Evolutionary conservation across 306 rosid species (phyloP), one percentile per base, ranked within the genome.

Genomic region (Vicia villosa): DNA sequence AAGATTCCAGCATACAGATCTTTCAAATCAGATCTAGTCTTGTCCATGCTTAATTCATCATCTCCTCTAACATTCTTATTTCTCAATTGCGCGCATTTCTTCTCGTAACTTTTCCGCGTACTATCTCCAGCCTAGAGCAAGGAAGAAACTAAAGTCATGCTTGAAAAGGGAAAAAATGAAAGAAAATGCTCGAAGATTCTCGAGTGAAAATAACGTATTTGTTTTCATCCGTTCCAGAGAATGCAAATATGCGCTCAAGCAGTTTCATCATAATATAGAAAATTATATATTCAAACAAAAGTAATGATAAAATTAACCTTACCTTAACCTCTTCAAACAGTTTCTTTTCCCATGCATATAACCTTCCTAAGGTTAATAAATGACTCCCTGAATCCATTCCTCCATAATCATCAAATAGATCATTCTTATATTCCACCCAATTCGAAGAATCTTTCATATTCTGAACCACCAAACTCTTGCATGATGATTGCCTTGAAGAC

Each of bases 291-390:
- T 65, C 11, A 65, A 52, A 56, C 5, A 63, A 52, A 19, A 57
- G 26, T 43, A 52, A n/a, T 42, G 46, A 45, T 5, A 7, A 54
- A n/a, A 46, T n/a, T 36, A 11, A 30, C 74, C 68, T 74, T 74
- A 91, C 99, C 99, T 88, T 94, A 63, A 94, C 97, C 84, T 91
- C 95, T 74, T 94, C 96, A 40, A 85, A 94, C 54, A 94, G 86
- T 75, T 94, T 94, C 87, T 94, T 90, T 81, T 94, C 99, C 99
- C 97, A 94, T 55, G 96, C 97, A 76, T 87, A 91, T 37, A 94
- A 63, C 78, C 99, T 86, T 75, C 86, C 97, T 3, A 94, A 68
- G 17, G 99, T 94, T 19, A 85, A 85, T 11, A 92, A 87, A 80
- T 94, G 99, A 77, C 96, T 88, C 74, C 97, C 99, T 2, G 99